Evolutionary conservation across 2,329 filamentous ascomycete species (phyloP), one percentile per base, ranked within the genome.

Genomic region (Alternaria burnsii): DNA sequence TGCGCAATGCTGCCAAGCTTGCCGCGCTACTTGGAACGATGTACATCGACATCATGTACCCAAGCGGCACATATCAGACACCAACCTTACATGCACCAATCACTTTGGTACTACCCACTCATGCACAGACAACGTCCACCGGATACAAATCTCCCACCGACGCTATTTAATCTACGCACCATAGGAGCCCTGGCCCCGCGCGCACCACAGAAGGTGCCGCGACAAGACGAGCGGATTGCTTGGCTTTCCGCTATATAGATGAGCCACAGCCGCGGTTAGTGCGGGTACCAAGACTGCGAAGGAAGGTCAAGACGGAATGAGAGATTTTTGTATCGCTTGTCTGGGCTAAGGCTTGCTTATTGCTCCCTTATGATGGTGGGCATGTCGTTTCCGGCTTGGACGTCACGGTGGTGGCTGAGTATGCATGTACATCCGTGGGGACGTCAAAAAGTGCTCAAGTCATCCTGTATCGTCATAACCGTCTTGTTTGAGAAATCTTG

Each of bases 171-270:
- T 24, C 34, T 22, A 50, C 30, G 32, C 36, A 50, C 46, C 32
- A 38, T 36, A 9, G n/a, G 22, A 18, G 20, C 46, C 46, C 20
- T 50, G 30, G 46, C 46, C 46, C 18, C 30, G 20, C 30, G 20
- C 8, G 20, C 46, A 59, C 55, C 55, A 34, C 61, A 54, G 59
- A 62, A 48, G 46, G 18, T 48, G 46, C 46, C 32, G 30, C 30
- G 32, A 50, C 32, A 26, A 64, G 55, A 51, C 46, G 38, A 64
- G 63, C 63, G 61, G 60, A 62, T 58, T 36, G 46, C 66, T 67
- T 67, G 66, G 65, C 60, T 62, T 47, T 62, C 66, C 50, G 36
- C 61, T 57, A 43, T 47, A 40, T 56, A 53, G 53, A 51, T 48
- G 47, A 59, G 42, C 53, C 53, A 57, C 57, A 54, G 7, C 55